These are phyloP conservation scores for Naganishia vaughanmartiniae DNA, from an alignment of 768 basidiomycete species.

Conservation along the genomic window DNA sequence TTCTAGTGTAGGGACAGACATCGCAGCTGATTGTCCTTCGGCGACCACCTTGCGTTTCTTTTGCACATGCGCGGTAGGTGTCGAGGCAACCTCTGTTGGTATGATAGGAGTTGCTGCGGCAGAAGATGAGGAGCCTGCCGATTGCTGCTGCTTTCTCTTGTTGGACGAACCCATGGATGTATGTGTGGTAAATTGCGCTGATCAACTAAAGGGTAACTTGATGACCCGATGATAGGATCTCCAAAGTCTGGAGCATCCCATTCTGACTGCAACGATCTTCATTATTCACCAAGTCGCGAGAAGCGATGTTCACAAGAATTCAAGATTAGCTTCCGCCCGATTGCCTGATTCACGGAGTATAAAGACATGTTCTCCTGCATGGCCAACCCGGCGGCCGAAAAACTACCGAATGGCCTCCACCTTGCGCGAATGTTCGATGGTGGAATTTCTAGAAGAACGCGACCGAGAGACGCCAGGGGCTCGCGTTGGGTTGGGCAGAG, in stretches of 20 bases:
- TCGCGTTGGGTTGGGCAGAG: neutral
- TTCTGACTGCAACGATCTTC: neutral
- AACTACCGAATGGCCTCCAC: neutral
- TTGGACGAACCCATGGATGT: neutral
- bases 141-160: neutral
- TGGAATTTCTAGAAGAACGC: conserved; percentile 24
- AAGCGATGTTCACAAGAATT: neutral
- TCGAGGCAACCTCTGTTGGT: neutral
- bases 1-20: neutral
- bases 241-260: neutral
- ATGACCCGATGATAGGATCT: neutral
- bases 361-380: neutral
- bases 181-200: neutral
- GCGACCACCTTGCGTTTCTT: conserved; percentile 15
- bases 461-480: neutral
- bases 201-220: neutral
- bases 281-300: neutral
- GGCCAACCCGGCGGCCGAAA: neutral
- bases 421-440: conserved; percentile 3
- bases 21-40: neutral
- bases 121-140: neutral
- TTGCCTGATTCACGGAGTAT: neutral
- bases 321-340: conserved; percentile 3
- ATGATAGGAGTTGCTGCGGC: neutral
- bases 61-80: neutral